Conservation (phyloP, 306 rosid species). For the Rosa lucieae region DNA sequence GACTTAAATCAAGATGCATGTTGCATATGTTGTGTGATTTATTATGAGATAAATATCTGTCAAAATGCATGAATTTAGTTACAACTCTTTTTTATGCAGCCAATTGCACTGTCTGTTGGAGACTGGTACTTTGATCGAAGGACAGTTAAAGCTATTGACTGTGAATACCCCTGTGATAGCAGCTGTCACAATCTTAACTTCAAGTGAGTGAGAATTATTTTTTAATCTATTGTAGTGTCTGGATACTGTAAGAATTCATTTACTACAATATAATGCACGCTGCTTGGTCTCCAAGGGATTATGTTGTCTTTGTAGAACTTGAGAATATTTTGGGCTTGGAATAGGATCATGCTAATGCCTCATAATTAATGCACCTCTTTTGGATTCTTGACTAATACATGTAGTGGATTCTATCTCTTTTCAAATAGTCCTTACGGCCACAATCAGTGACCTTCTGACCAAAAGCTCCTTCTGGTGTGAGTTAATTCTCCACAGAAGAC, state of each 20-base stretch:
- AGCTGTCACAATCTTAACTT: conserved; percentile 78
- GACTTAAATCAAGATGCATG: background rate
- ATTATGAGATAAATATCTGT: background rate
- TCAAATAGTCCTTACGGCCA: background rate
- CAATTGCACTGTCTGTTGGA: conserved; percentile 78
- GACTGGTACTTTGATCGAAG: conserved; percentile 78
- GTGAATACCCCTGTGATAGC: conserved; percentile 87
- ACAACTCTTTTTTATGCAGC: conserved; percentile 42
- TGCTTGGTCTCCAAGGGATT: conserved; percentile 15
- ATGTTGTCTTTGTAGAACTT: conserved; percentile 10
- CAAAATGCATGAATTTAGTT: background rate
- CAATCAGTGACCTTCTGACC: background rate
- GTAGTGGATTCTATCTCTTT: background rate
- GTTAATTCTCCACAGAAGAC: background rate
- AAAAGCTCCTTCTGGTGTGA: conserved; percentile 5
- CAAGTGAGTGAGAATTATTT: conserved; percentile 58
- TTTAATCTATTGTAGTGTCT: conserved; percentile 25
- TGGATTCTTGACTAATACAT: background rate
- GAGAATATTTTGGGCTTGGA: conserved; percentile 18
- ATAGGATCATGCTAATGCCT: background rate
- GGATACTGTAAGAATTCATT: conserved; percentile 33
- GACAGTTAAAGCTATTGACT: conserved; percentile 67
- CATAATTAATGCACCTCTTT: background rate
- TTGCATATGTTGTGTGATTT: background rate
- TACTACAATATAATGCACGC: conserved; percentile 13